Conservation (phyloP, 768 basidiomycete species). For the Mycena polygramma region DNA sequence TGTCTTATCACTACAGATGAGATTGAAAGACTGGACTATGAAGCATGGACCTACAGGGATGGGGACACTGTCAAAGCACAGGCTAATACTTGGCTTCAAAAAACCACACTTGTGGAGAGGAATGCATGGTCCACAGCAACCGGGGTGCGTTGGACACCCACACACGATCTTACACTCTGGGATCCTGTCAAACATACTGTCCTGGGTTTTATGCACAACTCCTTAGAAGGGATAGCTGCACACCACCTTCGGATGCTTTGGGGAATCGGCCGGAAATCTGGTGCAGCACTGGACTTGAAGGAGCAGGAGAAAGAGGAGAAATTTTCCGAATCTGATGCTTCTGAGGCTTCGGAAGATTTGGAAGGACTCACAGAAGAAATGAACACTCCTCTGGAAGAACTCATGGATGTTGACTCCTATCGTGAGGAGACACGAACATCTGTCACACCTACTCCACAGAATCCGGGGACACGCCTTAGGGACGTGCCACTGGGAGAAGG, state of each 20-base stretch:
- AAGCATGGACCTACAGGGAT: slow-evolving; percentile 12
- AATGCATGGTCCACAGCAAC: not conserved
- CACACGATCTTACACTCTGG: slow-evolving; percentile 37
- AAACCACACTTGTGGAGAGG: not conserved
- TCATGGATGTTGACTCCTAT: not conserved
- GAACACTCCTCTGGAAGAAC: not conserved
- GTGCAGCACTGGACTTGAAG: not conserved
- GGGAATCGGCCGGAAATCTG: slow-evolving; percentile 32
- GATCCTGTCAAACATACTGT: slow-evolving; percentile 36
- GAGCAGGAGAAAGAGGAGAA: not conserved
- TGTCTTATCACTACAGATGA: slow-evolving; percentile 23
- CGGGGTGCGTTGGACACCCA: slow-evolving; percentile 39
- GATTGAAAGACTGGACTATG: slow-evolving; percentile 14
- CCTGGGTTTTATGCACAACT: slow-evolving; percentile 42
- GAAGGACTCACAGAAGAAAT: not conserved
- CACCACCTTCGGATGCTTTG: slow-evolving; percentile 37
- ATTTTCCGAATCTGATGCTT: slow-evolving; percentile 8
- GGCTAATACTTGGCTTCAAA: slow-evolving; percentile 23
- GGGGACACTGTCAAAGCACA: slow-evolving; percentile 13
- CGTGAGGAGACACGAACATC: not conserved
- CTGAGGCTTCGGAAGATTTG: slow-evolving; percentile 1
- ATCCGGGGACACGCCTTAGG: not conserved
- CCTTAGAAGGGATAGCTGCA: slow-evolving; percentile 36
- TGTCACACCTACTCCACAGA: not conserved
- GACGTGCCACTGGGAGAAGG: not conserved